Percentiles rank a stretch among this genome's conserved stretches.
Conservation (phyloP, 192 early-diverging fungal species). For the Fimicolochytrium jonesii region DNA sequence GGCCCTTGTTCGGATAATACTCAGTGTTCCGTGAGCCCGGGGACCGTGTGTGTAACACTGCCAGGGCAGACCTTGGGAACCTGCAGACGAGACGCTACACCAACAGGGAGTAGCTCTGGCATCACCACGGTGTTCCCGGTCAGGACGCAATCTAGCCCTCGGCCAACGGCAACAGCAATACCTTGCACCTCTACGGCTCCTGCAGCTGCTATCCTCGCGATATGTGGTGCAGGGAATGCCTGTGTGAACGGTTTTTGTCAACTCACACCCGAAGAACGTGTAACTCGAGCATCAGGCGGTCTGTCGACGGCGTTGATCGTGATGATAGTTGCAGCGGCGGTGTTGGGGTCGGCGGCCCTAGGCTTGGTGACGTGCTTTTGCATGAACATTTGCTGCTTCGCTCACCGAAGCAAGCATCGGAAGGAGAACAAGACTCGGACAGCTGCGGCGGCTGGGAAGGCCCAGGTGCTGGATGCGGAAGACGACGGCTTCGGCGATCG, state of each 20-base stretch:
- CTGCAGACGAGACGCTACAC: too few relatives aligned
- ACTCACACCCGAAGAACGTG: too few relatives aligned
- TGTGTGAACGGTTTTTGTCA: too few relatives aligned
- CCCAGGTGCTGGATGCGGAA: too few relatives aligned
- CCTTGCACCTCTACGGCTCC: not conserved
- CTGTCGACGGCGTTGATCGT: not conserved
- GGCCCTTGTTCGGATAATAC: not conserved
- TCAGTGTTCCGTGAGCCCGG: not conserved
- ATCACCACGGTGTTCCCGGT: too few relatives aligned
- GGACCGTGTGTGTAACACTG: not conserved
- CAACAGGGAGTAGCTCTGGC: too few relatives aligned
- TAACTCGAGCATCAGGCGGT: too few relatives aligned
- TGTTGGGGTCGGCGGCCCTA: not conserved
- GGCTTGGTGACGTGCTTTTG: not conserved
- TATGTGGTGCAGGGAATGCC: not conserved
- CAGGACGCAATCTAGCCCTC: too few relatives aligned
- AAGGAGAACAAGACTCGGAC: too few relatives aligned
- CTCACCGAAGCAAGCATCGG: not conserved
- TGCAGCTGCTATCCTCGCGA: not conserved
- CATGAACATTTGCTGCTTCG: not conserved
- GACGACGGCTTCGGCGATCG: not conserved
- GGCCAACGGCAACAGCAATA: not conserved
- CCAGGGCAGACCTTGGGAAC: not conserved
- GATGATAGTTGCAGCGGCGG: not conserved
- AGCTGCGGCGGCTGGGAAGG: too few relatives aligned